Evolutionary conservation across 495 filamentous ascomycete species (phyloP).

Genomic region (Glonium stellatum): DNA sequence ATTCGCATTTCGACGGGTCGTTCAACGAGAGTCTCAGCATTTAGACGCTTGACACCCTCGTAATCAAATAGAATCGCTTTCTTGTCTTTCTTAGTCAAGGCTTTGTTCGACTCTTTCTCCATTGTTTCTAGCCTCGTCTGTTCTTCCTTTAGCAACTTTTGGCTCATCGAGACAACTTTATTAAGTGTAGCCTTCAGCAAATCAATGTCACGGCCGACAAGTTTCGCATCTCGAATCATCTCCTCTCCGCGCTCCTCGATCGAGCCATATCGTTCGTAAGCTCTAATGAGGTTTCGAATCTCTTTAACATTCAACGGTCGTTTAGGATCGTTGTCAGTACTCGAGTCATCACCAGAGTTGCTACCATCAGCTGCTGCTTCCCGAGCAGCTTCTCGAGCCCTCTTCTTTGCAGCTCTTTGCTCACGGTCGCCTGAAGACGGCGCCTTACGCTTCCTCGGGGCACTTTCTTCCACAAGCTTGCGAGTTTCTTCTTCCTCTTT

Average conservation of each 20-base stretch:
- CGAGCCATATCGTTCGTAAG: constrained; percentile 80
- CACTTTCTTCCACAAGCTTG: constrained; percentile 75
- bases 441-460: constrained; percentile 74
- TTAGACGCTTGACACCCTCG: constrained; percentile 82
- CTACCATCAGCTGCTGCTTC: constrained; percentile 46
- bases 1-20: constrained; percentile 82
- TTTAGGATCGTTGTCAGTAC: constrained; percentile 66
- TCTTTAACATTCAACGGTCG: constrained; percentile 85
- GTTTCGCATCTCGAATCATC: constrained; percentile 73
- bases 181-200: constrained; percentile 63
- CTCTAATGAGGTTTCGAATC: constrained; percentile 77
- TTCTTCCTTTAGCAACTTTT: constrained; percentile 63
- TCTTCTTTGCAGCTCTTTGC: constrained; percentile 87
- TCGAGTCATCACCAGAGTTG: constrained; percentile 45
- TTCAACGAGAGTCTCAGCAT: constrained; percentile 88
- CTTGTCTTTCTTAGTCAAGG: constrained; percentile 87
- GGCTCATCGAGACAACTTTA: constrained; percentile 66
- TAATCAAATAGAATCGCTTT: constrained; percentile 94
- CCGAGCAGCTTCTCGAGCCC: constrained; percentile 67
- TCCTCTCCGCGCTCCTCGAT: constrained; percentile 81
- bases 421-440: constrained; percentile 63
- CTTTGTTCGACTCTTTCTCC: constrained; percentile 62
- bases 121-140: constrained; percentile 49
- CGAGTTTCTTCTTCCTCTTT: constrained; percentile 76
- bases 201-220: constrained; percentile 70